Percentiles rank a stretch among this genome's conserved stretches.
These are phyloP conservation scores for Arachnopeziza araneosa DNA, from an alignment of 2,329 filamentous ascomycete species.

Conservation along the genomic window DNA sequence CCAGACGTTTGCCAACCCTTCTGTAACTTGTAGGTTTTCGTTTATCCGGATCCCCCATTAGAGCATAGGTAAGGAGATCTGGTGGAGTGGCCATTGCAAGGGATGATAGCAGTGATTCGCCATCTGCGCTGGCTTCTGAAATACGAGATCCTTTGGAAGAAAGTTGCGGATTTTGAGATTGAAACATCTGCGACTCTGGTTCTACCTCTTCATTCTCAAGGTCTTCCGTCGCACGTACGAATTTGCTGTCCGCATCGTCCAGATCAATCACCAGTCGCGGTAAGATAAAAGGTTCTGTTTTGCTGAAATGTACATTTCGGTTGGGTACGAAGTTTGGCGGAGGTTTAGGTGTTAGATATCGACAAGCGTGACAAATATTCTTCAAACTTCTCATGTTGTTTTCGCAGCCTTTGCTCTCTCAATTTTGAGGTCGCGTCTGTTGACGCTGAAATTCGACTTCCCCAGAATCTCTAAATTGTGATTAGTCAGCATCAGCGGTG, in stretches of 20 bases:
- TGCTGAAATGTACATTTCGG: constrained; percentile 11
- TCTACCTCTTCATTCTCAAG: background rate
- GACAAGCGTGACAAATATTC: constrained; percentile 10
- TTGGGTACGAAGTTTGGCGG: background rate
- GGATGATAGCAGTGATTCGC: background rate
- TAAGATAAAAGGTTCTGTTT: constrained; percentile 29
- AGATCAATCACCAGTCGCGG: constrained; percentile 45
- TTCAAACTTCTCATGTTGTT: background rate
- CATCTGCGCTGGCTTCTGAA: background rate
- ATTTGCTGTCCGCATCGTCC: constrained; percentile 41
- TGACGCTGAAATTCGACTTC: background rate
- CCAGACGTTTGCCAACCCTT: background rate
- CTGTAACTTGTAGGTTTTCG: background rate
- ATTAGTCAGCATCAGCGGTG: background rate
- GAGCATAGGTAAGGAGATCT: constrained; percentile 20
- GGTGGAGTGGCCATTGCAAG: constrained; percentile 6
- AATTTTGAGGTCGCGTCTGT: background rate
- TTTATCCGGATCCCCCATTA: constrained; percentile 11
- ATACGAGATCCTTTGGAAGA: background rate
- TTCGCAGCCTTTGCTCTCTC: constrained; percentile 5
- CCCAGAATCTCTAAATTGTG: background rate
- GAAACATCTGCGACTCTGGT: background rate
- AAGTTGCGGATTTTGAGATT: background rate
- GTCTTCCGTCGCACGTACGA: constrained; percentile 33
- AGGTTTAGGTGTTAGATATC: constrained; percentile 3